A percentile compares a stretch with the other conserved stretches of the same genome.
Evolutionary conservation across 257 asterid genomes (phyloP).

Genomic region (Solanum chaucha): DNA sequence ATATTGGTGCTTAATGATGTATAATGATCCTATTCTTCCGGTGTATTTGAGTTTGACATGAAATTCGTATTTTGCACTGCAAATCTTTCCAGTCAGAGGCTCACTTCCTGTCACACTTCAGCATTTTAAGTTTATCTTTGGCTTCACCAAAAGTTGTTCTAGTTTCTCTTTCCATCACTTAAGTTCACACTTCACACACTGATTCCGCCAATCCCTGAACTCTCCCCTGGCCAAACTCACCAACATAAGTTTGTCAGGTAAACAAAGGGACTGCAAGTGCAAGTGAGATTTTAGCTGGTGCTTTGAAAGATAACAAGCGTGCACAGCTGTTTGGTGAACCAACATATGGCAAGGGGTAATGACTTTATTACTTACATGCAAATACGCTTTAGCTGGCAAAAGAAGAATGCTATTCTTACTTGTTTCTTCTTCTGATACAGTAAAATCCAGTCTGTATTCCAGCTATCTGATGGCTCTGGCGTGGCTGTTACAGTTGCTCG

Average conservation of each 20-base stretch:
- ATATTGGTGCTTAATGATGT: not conserved
- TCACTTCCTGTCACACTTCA: not conserved
- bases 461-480: slow-evolving; percentile 97
- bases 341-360: slow-evolving; percentile 94
- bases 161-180: not conserved
- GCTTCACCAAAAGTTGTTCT: not conserved
- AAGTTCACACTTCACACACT: not conserved
- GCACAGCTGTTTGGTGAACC: slow-evolving; percentile 85
- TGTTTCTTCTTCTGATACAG: slow-evolving; percentile 26
- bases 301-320: slow-evolving; percentile 90
- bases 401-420: not conserved
- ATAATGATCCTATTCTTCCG: not conserved
- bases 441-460: slow-evolving; percentile 90
- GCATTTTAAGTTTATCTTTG: not conserved
- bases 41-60: not conserved
- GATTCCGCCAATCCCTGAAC: not conserved
- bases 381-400: not conserved
- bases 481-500: slow-evolving; percentile 93
- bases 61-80: not conserved
- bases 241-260: slow-evolving; percentile 31
- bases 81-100: not conserved
- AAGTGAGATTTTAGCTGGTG: slow-evolving; percentile 94
- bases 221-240: not conserved
- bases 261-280: slow-evolving; percentile 99
- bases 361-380: not conserved